A percentile compares a stretch with the other conserved stretches of the same genome.
phyloP scores from a whole-genome alignment of 768 basidiomycete species.

The Butyriboletus loyo region DNA sequence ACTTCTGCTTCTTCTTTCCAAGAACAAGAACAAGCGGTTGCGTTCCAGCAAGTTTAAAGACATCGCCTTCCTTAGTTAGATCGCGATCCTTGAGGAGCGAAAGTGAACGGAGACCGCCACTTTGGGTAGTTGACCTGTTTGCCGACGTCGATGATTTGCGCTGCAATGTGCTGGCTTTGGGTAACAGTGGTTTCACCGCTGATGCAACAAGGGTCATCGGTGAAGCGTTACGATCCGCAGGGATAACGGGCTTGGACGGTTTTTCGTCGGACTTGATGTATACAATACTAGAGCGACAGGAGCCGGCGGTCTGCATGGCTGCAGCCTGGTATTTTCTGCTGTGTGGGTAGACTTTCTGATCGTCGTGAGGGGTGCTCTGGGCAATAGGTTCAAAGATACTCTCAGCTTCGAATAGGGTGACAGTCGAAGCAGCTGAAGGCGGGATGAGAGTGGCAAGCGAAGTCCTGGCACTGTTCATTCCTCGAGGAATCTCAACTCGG shows the following conservation, averaged over 20 bases:
- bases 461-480: conserved; percentile 48
- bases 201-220: conserved; percentile 42
- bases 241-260: not conserved
- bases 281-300: conserved; percentile 57
- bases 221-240: conserved; percentile 1
- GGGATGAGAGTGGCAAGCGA: conserved; percentile 46
- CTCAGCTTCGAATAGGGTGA: conserved; percentile 54
- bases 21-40: conserved; percentile 57
- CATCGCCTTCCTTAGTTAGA: conserved; percentile 34
- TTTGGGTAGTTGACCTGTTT: conserved; percentile 28
- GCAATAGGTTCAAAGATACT: conserved; percentile 28
- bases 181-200: conserved; percentile 51
- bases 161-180: conserved; percentile 48
- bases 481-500: conserved; percentile 49
- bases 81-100: conserved; percentile 62
- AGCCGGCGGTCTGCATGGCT: conserved; percentile 16
- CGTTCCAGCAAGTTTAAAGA: conserved; percentile 30
- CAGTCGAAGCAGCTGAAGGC: conserved; percentile 59
- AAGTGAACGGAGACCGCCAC: conserved; percentile 55
- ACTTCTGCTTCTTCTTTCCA: conserved; percentile 54
- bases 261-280: conserved; percentile 62
- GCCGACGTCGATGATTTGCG: conserved; percentile 32
- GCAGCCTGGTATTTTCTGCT: conserved; percentile 17
- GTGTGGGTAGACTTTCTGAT: conserved; percentile 26
- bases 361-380: conserved; percentile 63